A percentile compares a stretch with the other conserved stretches of the same genome.
phyloP scores from a whole-genome alignment of 1,139 yeast species.

The Kodamaea sp. region DNA sequence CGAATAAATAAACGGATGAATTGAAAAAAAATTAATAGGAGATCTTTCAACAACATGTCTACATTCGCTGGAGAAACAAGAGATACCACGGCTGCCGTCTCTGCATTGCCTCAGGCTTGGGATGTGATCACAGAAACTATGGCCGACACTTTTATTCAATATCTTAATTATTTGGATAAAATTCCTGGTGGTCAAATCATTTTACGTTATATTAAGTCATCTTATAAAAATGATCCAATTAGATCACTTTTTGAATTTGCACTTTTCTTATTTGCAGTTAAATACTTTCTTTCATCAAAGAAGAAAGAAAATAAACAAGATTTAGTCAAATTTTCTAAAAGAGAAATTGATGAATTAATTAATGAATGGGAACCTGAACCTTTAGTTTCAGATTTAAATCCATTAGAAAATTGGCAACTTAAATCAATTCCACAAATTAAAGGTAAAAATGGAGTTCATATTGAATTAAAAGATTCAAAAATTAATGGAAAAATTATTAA shows the following conservation, averaged over 20 bases:
- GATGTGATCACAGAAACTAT: slow-evolving; percentile 36
- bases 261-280: slow-evolving; percentile 76
- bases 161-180: slow-evolving; percentile 34
- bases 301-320: slow-evolving; percentile 76
- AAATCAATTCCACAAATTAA: slow-evolving; percentile 59
- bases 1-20: not conserved
- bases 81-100: slow-evolving; percentile 5
- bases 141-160: slow-evolving; percentile 33
- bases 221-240: slow-evolving; percentile 91
- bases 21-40: not conserved
- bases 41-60: not conserved
- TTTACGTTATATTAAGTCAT: slow-evolving; percentile 75
- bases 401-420: slow-evolving; percentile 59
- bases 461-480: slow-evolving; percentile 26
- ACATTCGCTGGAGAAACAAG: slow-evolving; percentile 3
- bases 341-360: slow-evolving; percentile 78
- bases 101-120: slow-evolving; percentile 32
- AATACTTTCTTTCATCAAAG: slow-evolving; percentile 79
- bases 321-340: slow-evolving; percentile 56
- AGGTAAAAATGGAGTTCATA: slow-evolving; percentile 55
- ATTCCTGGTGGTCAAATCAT: slow-evolving; percentile 83
- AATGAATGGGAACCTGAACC: slow-evolving; percentile 93
- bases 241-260: slow-evolving; percentile 80
- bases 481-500: slow-evolving; percentile 45
- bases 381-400: slow-evolving; percentile 53